These are phyloP conservation scores for Puccinellia tenuiflora DNA, from an alignment of 176 grass and related monocot species.

Conservation along the genomic window DNA sequence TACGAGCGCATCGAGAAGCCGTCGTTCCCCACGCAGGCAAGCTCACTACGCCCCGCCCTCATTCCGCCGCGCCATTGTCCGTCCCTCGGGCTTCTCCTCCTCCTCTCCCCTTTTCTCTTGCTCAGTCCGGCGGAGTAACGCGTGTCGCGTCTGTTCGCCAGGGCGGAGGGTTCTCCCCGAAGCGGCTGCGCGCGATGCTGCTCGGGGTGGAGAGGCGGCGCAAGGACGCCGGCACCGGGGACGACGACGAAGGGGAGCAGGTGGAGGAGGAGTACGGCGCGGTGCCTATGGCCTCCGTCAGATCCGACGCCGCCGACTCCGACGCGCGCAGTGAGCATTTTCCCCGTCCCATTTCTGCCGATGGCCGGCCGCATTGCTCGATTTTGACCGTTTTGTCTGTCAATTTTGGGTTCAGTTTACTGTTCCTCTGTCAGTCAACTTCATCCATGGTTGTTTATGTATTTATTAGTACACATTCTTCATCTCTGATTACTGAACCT, in stretches of 20 bases:
- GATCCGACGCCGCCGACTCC: constrained; percentile 56
- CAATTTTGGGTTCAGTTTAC: neutral
- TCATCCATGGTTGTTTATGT: neutral
- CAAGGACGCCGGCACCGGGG: constrained; percentile 51
- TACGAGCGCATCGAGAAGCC: constrained; percentile 97
- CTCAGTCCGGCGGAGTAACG: neutral
- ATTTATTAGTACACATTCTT: neutral
- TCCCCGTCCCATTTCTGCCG: neutral
- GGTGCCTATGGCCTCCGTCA: constrained; percentile 48
- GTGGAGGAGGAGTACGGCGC: constrained; percentile 54
- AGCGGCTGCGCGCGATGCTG: constrained; percentile 90
- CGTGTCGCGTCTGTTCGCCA: neutral
- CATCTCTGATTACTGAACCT: neutral
- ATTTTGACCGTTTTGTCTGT: neutral
- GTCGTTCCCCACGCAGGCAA: constrained; percentile 57
- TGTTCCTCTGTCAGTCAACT: neutral
- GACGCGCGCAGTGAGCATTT: constrained; percentile 33
- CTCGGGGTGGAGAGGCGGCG: constrained; percentile 74
- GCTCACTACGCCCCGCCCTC: neutral
- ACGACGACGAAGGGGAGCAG: neutral
- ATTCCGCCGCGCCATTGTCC: neutral
- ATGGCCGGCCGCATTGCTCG: constrained; percentile 5
- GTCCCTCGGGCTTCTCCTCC: neutral
- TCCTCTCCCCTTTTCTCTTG: neutral
- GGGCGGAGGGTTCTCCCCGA: constrained; percentile 94